Evolutionary conservation across 2,329 filamentous ascomycete species (phyloP).

Genomic region (Cercospora sojina): DNA sequence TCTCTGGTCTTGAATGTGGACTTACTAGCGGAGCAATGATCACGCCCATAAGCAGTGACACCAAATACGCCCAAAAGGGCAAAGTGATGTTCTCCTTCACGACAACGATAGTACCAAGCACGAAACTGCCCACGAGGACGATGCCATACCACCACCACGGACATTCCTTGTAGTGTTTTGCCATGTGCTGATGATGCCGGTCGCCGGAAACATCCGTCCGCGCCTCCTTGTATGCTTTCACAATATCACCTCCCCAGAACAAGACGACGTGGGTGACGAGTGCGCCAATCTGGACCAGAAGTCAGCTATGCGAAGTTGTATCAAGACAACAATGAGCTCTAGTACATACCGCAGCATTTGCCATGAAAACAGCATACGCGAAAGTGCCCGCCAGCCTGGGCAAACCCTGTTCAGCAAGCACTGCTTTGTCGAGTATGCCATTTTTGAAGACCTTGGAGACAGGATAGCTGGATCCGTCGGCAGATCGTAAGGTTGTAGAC

Average conservation of each 20-base stretch:
- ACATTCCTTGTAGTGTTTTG: slow-evolving; percentile 53
- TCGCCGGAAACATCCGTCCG: slow-evolving; percentile 49
- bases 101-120: slow-evolving; percentile 32
- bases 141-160: slow-evolving; percentile 41
- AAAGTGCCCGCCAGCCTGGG: slow-evolving; percentile 53
- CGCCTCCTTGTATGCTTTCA: slow-evolving; percentile 49
- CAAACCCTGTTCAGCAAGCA: slow-evolving; percentile 47
- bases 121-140: slow-evolving; percentile 36
- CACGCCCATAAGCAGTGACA: slow-evolving; percentile 26
- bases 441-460: slow-evolving; percentile 46
- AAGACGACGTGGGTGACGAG: slow-evolving; percentile 53
- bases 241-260: slow-evolving; percentile 58
- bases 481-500: slow-evolving; percentile 50
- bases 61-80: slow-evolving; percentile 38
- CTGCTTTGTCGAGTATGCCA: slow-evolving; percentile 45
- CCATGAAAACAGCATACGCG: slow-evolving; percentile 51
- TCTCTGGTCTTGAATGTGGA: not conserved
- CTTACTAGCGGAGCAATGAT: slow-evolving; percentile 50
- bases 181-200: slow-evolving; percentile 55
- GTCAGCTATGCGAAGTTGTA: not conserved
- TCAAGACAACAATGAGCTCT: not conserved
- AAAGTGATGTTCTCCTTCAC: slow-evolving; percentile 37
- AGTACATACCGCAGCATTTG: slow-evolving; percentile 49
- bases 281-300: slow-evolving; percentile 49
- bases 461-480: slow-evolving; percentile 40